Conservation (phyloP, 495 filamentous ascomycete species). For the Annulohypoxylon stygium region DNA sequence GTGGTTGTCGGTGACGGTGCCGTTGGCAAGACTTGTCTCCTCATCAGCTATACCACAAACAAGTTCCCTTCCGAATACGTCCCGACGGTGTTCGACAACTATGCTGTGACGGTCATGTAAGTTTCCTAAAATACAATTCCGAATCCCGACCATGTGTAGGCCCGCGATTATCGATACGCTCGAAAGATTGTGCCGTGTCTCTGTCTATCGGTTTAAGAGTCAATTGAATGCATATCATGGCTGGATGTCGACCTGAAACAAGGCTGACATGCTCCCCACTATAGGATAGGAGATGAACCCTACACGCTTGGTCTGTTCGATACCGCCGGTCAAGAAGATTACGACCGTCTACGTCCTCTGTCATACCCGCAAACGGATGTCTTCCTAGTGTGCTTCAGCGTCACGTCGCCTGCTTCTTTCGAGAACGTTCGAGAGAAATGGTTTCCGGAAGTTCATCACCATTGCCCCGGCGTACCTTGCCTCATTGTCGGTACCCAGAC, state of each 20-base stretch:
- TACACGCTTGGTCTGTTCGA: conserved; percentile 98
- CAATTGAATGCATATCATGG: conserved; percentile 31
- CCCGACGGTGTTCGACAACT: conserved; percentile 99
- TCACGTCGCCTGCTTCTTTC: conserved; percentile 98
- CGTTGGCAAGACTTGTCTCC: conserved; percentile 97
- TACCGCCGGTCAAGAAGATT: conserved; percentile 99
- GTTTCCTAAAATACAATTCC: conserved; percentile 55
- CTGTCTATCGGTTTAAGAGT: not conserved
- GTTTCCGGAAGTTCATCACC: conserved; percentile 98
- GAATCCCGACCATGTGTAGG: not conserved
- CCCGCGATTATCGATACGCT: conserved; percentile 6
- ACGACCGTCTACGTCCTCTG: conserved; percentile 94
- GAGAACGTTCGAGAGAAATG: conserved; percentile 99
- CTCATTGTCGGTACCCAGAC: conserved; percentile 98
- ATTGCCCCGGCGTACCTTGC: conserved; percentile 98
- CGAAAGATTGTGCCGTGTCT: not conserved
- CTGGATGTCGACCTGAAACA: conserved; percentile 16
- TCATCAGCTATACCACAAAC: conserved; percentile 99
- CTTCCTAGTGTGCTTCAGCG: conserved; percentile 98
- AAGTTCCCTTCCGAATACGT: conserved; percentile 99
- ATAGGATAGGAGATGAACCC: conserved; percentile 98
- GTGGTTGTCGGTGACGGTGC: conserved; percentile 99
- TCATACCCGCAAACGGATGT: conserved; percentile 99
- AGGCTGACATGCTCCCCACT: conserved; percentile 41
- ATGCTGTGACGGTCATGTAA: conserved; percentile 99